Conservation (phyloP, 108 stramenopile genomes). For the Fistulifera pelliculosa region DNA sequence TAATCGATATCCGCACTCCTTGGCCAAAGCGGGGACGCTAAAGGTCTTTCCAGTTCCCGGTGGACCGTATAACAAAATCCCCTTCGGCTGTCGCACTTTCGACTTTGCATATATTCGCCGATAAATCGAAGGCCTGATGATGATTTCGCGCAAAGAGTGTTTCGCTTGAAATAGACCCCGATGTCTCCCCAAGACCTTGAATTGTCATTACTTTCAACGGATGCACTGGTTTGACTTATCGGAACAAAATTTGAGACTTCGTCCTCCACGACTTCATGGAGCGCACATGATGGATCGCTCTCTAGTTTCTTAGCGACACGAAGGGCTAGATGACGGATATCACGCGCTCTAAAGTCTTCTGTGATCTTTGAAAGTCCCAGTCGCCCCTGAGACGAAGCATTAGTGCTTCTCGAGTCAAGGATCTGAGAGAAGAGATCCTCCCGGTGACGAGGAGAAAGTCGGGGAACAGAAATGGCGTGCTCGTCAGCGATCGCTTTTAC, state of each 20-base stretch:
- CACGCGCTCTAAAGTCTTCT: slow-evolving; percentile 50
- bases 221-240: slow-evolving; percentile 12
- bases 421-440: not conserved
- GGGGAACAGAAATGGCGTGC: no score
- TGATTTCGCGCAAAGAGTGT: slow-evolving; percentile 34
- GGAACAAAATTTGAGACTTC: slow-evolving; percentile 9
- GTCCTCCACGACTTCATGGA: slow-evolving; percentile 9
- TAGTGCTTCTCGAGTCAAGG: not conserved
- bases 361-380: slow-evolving; percentile 9
- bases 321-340: slow-evolving; percentile 41
- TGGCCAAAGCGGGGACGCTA: slow-evolving; percentile 83
- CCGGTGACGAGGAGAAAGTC: no score
- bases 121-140: slow-evolving; percentile 68
- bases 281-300: not conserved
- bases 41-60: slow-evolving; percentile 77
- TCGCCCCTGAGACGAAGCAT: not conserved
- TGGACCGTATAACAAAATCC: slow-evolving; percentile 68
- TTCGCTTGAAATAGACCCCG: slow-evolving; percentile 73
- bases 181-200: slow-evolving; percentile 41
- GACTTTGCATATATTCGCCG: slow-evolving; percentile 50
- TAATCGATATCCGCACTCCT: slow-evolving; percentile 72
- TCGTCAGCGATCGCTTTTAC: not conserved
- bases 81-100: slow-evolving; percentile 58
- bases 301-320: slow-evolving; percentile 19
- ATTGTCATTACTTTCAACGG: slow-evolving; percentile 1